Percentiles rank a stretch among this genome's conserved stretches.
Conservation (phyloP, 176 grass and related monocot species). For the Echinochloa phyllopogon region DNA sequence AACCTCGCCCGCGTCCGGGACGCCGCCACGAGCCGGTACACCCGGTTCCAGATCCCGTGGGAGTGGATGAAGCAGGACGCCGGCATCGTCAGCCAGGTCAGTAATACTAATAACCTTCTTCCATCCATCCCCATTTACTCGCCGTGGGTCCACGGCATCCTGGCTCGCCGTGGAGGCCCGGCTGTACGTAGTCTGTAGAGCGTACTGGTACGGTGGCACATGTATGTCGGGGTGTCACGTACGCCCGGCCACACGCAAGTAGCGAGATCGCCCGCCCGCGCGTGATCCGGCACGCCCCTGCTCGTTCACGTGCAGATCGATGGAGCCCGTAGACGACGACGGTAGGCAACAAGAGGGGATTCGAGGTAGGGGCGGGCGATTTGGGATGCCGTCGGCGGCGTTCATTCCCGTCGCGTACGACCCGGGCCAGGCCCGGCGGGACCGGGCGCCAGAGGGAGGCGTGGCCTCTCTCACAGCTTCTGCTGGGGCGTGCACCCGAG, state of each 20-base stretch:
- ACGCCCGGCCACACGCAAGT: not conserved
- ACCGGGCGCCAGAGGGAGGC: not conserved
- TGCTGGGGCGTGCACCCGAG: slow-evolving; percentile 4
- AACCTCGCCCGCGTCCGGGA: slow-evolving; percentile 82
- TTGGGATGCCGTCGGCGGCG: not conserved
- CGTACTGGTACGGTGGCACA: not conserved
- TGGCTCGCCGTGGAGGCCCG: no score
- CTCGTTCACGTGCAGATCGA: slow-evolving; percentile 35
- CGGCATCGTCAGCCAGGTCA: slow-evolving; percentile 80
- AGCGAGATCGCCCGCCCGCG: not conserved
- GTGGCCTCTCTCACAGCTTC: not conserved
- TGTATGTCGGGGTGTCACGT: slow-evolving; percentile 11
- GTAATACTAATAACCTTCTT: slow-evolving; percentile 37
- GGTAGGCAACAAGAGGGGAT: not conserved
- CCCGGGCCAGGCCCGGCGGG: not conserved
- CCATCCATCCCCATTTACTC: not conserved
- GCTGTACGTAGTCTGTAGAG: not conserved
- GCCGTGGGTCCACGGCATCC: not conserved
- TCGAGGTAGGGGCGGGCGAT: not conserved
- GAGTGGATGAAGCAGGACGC: slow-evolving; percentile 89
- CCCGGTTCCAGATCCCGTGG: slow-evolving; percentile 81
- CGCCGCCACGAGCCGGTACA: slow-evolving; percentile 67
- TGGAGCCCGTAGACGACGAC: not conserved
- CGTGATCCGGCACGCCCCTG: slow-evolving; percentile 10
- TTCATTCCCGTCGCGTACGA: not conserved